Evolutionary conservation across 2,329 filamentous ascomycete species (phyloP).

Genomic region (Beauveria medogensis): DNA sequence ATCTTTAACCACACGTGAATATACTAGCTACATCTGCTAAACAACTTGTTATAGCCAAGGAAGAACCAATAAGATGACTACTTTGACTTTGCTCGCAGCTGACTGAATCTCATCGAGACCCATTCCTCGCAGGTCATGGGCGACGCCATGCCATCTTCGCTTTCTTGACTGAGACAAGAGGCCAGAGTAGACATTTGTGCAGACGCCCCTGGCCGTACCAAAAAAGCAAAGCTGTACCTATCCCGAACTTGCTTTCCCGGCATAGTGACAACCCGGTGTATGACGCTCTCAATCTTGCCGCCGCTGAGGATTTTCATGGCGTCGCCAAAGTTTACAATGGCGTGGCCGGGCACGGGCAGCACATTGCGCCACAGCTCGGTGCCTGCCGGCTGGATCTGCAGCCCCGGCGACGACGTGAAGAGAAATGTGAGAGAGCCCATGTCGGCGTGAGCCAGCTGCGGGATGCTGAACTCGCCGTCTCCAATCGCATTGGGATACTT

Average conservation of each 20-base stretch:
- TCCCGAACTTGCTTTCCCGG: not conserved
- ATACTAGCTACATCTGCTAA: not conserved
- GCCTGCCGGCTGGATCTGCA: not conserved
- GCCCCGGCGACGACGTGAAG: not conserved
- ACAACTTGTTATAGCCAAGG: too few relatives aligned
- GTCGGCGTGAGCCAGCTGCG: slow-evolving; percentile 1
- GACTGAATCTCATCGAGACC: not conserved
- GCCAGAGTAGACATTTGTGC: not conserved
- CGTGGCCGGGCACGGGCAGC: not conserved
- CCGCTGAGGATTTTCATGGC: slow-evolving; percentile 3
- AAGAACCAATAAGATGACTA: not conserved
- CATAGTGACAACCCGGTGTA: not conserved
- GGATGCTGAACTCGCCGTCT: not conserved
- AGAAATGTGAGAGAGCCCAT: slow-evolving; percentile 5
- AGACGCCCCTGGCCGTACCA: not conserved
- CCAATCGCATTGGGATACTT: not conserved
- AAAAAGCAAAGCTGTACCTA: not conserved
- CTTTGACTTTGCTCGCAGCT: slow-evolving; percentile 2
- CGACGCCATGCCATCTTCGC: not conserved
- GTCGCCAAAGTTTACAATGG: slow-evolving; percentile 1
- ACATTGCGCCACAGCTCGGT: not conserved
- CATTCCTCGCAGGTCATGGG: slow-evolving; percentile 3
- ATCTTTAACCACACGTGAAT: too few relatives aligned
- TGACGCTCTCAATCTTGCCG: not conserved
- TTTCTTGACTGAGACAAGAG: not conserved